Conservation (phyloP, 371 early-diverging fungal species). For the Haplosporangium sp. region DNA sequence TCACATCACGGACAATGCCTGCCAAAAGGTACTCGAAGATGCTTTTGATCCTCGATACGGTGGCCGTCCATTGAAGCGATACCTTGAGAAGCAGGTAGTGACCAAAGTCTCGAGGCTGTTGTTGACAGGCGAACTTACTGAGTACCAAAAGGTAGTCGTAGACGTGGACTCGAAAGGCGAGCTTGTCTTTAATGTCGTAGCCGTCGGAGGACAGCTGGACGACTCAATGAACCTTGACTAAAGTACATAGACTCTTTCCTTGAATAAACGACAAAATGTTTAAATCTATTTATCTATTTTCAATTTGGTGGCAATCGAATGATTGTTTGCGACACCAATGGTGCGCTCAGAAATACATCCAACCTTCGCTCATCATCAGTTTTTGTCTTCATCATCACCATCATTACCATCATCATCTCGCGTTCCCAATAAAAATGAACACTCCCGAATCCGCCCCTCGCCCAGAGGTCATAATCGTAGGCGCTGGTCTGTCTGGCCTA, state of each 20-base stretch:
- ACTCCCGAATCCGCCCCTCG: neutral
- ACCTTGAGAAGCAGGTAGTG: conserved; percentile 74
- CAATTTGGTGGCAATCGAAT: too few species aligned
- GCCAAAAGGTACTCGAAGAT: conserved; percentile 80
- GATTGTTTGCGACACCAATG: too few species aligned
- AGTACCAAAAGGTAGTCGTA: conserved; percentile 56
- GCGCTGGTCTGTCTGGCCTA: conserved; percentile 22
- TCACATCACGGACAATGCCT: conserved; percentile 74
- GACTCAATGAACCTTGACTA: conserved; percentile 51
- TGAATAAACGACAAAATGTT: too few species aligned
- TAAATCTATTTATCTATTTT: too few species aligned
- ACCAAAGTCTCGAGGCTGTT: conserved; percentile 79
- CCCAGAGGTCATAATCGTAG: conserved; percentile 12
- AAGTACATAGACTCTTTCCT: neutral
- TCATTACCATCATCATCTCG: too few species aligned
- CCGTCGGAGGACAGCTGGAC: neutral
- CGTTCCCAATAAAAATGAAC: too few species aligned
- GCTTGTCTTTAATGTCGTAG: conserved; percentile 33
- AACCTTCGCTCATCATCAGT: too few species aligned
- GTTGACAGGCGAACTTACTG: conserved; percentile 67
- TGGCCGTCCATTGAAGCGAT: conserved; percentile 75
- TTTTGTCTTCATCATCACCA: too few species aligned
- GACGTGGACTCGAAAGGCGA: conserved; percentile 44
- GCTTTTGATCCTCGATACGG: conserved; percentile 92
- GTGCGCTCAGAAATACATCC: too few species aligned